Conservation (phyloP, 148 eudicot species). For the Vaccinium vitisidaea region DNA sequence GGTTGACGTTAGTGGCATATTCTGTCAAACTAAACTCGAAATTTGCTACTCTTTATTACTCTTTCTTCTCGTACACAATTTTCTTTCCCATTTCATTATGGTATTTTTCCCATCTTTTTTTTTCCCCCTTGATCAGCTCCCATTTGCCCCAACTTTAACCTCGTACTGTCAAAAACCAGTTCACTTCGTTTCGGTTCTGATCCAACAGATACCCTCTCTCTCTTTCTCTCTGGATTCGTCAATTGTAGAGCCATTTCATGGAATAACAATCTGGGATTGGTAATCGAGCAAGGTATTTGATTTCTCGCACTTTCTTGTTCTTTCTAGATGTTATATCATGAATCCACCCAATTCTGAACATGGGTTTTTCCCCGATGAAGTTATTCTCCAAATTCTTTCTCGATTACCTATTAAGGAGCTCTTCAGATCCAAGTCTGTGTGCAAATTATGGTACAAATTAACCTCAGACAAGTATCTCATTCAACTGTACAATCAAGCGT, state of each 20-base stretch:
- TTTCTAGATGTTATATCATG: constrained; percentile 28
- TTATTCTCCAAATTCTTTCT: constrained; percentile 66
- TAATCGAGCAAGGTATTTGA: constrained; percentile 17
- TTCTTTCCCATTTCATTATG: no score
- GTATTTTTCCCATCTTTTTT: neutral
- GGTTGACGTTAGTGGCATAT: no score
- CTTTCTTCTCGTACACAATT: no score
- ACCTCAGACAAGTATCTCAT: constrained; percentile 61
- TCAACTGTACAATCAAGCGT: constrained; percentile 47
- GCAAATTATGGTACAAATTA: constrained; percentile 62
- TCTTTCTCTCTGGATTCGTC: neutral
- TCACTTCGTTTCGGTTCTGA: neutral
- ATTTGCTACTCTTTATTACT: no score
- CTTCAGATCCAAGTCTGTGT: constrained; percentile 62
- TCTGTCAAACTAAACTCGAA: no score
- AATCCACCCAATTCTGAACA: constrained; percentile 32
- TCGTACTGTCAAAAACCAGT: neutral
- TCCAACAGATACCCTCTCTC: neutral
- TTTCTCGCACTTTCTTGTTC: neutral
- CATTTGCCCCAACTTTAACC: neutral
- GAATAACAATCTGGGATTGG: constrained; percentile 1
- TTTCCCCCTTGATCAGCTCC: neutral
- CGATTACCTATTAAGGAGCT: constrained; percentile 75
- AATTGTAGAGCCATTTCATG: neutral
- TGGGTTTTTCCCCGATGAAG: constrained; percentile 79